Base-by-base conservation (phyloP, 1,284 basidiomycete genomes). In the Melampsora americana region DNA sequence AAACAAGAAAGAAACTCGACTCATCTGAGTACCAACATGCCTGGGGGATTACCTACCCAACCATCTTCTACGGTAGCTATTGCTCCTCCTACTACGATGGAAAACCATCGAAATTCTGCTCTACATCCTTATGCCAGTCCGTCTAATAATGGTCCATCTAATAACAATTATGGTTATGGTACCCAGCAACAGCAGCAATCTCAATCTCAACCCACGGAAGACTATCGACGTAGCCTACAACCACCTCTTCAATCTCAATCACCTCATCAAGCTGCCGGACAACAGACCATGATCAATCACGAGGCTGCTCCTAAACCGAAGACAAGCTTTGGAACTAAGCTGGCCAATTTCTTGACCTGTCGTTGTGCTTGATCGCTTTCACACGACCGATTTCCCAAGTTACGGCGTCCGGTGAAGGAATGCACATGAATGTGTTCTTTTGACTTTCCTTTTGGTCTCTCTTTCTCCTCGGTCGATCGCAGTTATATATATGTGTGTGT, bases 321-420 rank as follows among this genome's bases (percentile, higher is more conserved):
- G n/a, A 56, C 9, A 14, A 28, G 53, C 44, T 66, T 73, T 46
- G 71, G 71, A 3, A 39, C 64, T 46, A 73, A 73, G 39, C 42
- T 73, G 18, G 50, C 64, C 46, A 53, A 73, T 56, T 73, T 73
- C 56, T 60, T 73, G n/a, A 73, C 71, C 23, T 73, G 71, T 60
- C 62, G 71, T 9, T 73, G 71, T 32, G 62, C 42, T 39, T 73
- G 53, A 73, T 39, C 26, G 23, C 20, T 50, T 14, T 2, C 30
- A 5, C 9, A 59, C 30, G 30, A 59, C 20, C 30, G 7, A 26
- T 23, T 11, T 20, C 3, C 18, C 26, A n/a, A 35, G 30, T 44
- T 11, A 18, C 60, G 26, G 60, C 60, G 60, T 32, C 23, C 6
- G 39, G 39, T 12, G 39, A 42, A 42, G 39, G 39, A 42, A 42